These are phyloP conservation scores for Pleurotus tuoliensis DNA, from an alignment of 768 basidiomycete genomes.

Conservation along the genomic window DNA sequence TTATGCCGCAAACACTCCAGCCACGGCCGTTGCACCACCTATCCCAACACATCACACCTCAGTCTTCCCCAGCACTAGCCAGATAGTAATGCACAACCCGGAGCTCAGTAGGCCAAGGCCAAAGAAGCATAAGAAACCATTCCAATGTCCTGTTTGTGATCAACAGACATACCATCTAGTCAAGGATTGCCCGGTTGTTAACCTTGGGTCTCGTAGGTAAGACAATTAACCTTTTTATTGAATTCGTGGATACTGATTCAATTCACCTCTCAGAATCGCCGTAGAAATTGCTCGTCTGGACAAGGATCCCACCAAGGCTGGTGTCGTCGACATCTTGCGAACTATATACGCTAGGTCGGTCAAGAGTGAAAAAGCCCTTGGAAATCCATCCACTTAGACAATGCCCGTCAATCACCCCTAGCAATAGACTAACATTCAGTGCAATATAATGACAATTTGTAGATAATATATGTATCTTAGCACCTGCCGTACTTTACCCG, in stretches of 20 bases:
- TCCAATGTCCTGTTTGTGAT: slow-evolving; percentile 47
- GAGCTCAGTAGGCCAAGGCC: slow-evolving; percentile 16
- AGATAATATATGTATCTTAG: not conserved
- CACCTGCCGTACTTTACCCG: not conserved
- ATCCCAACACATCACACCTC: not conserved
- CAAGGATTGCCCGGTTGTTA: slow-evolving; percentile 54
- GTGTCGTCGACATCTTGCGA: slow-evolving; percentile 32
- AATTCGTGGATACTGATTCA: not conserved
- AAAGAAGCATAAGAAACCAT: slow-evolving; percentile 31
- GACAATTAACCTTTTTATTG: not conserved
- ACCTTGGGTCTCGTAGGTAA: slow-evolving; percentile 53
- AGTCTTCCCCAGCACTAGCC: not conserved
- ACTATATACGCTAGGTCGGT: slow-evolving; percentile 11
- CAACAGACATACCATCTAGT: slow-evolving; percentile 38
- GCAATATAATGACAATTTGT: not conserved
- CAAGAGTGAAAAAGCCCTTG: not conserved
- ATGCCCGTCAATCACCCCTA: no score
- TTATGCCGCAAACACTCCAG: not conserved
- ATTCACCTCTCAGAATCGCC: not conserved
- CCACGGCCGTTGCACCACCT: not conserved
- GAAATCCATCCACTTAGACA: not conserved
- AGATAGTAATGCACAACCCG: slow-evolving; percentile 2
- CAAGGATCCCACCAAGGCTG: slow-evolving; percentile 29
- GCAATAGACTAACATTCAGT: no score
- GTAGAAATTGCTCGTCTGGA: slow-evolving; percentile 41